These are phyloP conservation scores for Centrapalus pauciflorus DNA, from an alignment of 129 eudicot genomes.

Conservation along the genomic window DNA sequence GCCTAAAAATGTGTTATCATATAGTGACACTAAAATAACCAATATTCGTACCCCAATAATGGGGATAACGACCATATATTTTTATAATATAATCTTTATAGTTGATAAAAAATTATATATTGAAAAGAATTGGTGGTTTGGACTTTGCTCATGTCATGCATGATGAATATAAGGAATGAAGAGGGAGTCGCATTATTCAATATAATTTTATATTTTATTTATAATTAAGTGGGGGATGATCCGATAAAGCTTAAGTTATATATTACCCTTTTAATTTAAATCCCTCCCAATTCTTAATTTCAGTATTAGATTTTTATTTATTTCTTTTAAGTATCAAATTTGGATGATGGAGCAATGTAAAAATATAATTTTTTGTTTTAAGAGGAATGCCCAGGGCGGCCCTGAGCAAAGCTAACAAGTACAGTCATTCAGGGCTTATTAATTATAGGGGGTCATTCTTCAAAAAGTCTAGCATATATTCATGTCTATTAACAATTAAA, in stretches of 20 bases:
- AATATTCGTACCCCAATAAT: constrained; percentile 27
- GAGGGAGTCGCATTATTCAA: constrained; percentile 15
- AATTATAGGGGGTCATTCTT: too few relatives aligned
- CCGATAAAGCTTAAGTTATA: constrained; percentile 16
- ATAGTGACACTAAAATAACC: neutral
- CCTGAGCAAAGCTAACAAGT: too few relatives aligned
- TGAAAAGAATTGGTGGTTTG: constrained; percentile 15
- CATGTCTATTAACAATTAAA: too few relatives aligned
- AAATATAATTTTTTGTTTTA: neutral
- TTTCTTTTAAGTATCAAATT: too few relatives aligned
- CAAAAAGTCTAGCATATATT: too few relatives aligned
- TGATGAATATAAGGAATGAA: constrained; percentile 25
- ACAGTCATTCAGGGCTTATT: too few relatives aligned
- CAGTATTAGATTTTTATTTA: neutral
- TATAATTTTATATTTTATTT: constrained; percentile 11
- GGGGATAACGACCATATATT: constrained; percentile 28
- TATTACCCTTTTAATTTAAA: neutral
- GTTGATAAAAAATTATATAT: neutral
- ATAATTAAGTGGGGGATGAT: constrained; percentile 25
- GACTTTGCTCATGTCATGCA: constrained; percentile 37
- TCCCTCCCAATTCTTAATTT: neutral
- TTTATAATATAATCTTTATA: neutral
- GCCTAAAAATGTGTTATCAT: too few relatives aligned
- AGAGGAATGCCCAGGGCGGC: neutral
- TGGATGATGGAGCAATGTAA: too few relatives aligned